A percentile compares a stretch with the other conserved stretches of the same genome.
phyloP scores from a whole-genome alignment of 2,329 filamentous ascomycete genomes.

The Trichoderma sp. region DNA sequence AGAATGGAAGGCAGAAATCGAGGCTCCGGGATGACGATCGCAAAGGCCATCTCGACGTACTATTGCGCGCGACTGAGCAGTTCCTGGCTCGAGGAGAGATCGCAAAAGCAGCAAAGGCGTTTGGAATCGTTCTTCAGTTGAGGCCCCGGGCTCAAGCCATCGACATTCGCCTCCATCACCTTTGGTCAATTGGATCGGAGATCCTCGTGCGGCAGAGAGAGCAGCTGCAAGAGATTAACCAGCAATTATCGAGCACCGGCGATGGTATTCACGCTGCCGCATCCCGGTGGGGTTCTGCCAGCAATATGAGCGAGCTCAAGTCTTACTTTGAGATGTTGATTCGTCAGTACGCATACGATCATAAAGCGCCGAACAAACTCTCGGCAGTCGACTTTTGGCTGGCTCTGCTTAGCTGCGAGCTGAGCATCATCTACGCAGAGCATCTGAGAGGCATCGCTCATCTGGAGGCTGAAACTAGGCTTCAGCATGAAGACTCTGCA shows the following conservation, averaged over 20 bases:
- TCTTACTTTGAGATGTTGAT: slow-evolving; percentile 76
- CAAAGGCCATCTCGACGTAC: slow-evolving; percentile 56
- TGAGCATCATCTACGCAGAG: slow-evolving; percentile 69
- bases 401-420: slow-evolving; percentile 75
- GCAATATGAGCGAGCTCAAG: slow-evolving; percentile 45
- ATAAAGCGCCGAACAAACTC: slow-evolving; percentile 53
- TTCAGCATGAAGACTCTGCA: not conserved
- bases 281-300: slow-evolving; percentile 42
- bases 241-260: not conserved
- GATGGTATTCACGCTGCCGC: not conserved
- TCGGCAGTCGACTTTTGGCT: slow-evolving; percentile 77
- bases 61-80: slow-evolving; percentile 68
- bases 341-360: slow-evolving; percentile 69
- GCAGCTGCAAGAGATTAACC: slow-evolving; percentile 24
- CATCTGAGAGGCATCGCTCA: slow-evolving; percentile 44
- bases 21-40: slow-evolving; percentile 23
- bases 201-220: slow-evolving; percentile 66
- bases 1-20: slow-evolving; percentile 10
- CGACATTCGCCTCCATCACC: slow-evolving; percentile 65
- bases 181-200: slow-evolving; percentile 84
- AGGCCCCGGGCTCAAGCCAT: slow-evolving; percentile 42
- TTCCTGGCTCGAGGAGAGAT: slow-evolving; percentile 71
- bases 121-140: slow-evolving; percentile 67
- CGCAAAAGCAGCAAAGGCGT: slow-evolving; percentile 67
- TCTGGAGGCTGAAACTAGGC: slow-evolving; percentile 25